Conservation (phyloP, 345 rosid species). For the Eucalyptus globulus region DNA sequence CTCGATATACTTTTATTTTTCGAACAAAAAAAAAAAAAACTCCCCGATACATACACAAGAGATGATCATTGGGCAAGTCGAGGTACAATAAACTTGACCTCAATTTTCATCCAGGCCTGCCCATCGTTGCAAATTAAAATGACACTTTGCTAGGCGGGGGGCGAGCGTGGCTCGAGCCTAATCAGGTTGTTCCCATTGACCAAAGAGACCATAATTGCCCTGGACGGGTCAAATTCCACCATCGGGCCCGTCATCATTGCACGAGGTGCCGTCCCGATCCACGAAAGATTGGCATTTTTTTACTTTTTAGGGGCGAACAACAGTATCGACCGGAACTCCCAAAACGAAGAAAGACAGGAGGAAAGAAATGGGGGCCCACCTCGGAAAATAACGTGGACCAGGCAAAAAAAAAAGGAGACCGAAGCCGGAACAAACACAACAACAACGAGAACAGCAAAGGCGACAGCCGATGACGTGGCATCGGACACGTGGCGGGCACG, state of each 20-base stretch:
- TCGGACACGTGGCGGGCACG: neutral
- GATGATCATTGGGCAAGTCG: neutral
- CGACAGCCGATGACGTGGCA: neutral
- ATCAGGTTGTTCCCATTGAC: neutral
- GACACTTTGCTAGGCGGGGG: neutral
- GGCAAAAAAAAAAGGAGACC: neutral
- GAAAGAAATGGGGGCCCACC: neutral
- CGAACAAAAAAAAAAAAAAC: too few relatives aligned
- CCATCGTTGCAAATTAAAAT: neutral
- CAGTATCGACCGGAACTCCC: neutral
- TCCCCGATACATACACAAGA: neutral
- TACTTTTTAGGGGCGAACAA: neutral
- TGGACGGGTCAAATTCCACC: neutral
- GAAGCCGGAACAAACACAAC: neutral
- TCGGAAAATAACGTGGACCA: neutral
- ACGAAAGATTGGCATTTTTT: neutral
- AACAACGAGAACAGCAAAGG: neutral
- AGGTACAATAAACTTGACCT: neutral
- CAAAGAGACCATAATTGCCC: neutral
- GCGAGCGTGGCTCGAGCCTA: neutral
- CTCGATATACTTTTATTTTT: rapidly evolving
- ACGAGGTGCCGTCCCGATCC: neutral
- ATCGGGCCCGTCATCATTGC: neutral
- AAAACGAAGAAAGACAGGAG: neutral
- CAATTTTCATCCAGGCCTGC: neutral